Percentiles rank a stretch among this genome's conserved stretches.
phyloP scores from a whole-genome alignment of 306 rosid species.

The Quercus engelmannii region DNA sequence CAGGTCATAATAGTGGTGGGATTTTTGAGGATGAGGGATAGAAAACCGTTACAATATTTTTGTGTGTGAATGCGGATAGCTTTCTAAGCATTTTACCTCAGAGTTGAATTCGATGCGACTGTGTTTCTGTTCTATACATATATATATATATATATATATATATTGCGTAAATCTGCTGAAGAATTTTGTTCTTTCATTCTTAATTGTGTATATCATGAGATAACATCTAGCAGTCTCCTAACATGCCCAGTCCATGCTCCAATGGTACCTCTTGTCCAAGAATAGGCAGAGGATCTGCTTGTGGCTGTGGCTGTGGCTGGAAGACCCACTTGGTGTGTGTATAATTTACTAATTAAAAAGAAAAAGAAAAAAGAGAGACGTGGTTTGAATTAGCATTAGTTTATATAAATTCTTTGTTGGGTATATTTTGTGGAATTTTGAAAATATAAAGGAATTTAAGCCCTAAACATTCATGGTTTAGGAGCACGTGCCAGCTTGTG shows the following conservation, averaged over 20 bases:
- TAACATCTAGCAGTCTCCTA: background rate
- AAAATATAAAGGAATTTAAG: background rate
- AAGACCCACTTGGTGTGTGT: background rate
- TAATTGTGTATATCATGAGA: background rate
- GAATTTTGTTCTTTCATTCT: background rate
- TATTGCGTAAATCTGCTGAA: background rate
- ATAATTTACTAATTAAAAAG: background rate
- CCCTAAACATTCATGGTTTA: background rate
- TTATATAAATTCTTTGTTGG: background rate
- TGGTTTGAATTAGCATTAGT: background rate
- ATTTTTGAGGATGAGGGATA: background rate
- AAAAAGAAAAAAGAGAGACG: background rate
- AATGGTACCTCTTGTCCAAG: background rate
- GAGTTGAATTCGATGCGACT: background rate
- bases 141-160: background rate
- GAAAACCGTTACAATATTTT: background rate
- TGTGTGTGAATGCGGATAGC: background rate
- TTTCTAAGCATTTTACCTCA: background rate
- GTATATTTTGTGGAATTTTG: background rate
- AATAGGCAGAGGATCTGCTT: background rate
- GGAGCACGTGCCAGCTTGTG: background rate
- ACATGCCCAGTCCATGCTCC: background rate
- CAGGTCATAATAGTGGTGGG: background rate
- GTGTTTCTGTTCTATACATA: background rate
- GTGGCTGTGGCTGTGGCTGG: background rate